Evolutionary conservation across 805 yeast genomes (phyloP), one percentile per base, ranked within the genome.

Genomic region (Nakazawaea pomicola): DNA sequence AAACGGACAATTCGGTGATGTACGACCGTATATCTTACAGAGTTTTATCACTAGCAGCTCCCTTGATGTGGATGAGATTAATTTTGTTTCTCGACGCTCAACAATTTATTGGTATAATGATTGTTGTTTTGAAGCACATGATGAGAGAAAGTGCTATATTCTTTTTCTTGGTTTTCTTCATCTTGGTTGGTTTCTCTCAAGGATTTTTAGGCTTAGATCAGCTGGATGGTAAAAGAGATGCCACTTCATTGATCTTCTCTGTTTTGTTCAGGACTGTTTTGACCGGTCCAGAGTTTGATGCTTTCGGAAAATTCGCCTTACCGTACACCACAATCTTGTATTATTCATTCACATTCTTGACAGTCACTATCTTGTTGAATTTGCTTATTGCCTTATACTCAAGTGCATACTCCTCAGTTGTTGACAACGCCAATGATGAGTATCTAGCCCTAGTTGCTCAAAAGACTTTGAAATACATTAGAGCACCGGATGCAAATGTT

Each of bases 401-500:
- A 23, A 82, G 87, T 36, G 93, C 95, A 0, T 88, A 88, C 55
- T 80, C 84, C 33, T 76, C 76, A 41, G 87, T 88, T 48, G 83
- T 81, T 38, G 91, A 77, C 35, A 85, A 87, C 64, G 88, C 95
- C 1, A 76, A 82, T 15, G 87, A 84, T 54, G 95, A 88, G 57
- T 88, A 82, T 55, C 73, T 87, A 67, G 95, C 95, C 0, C 70
- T 86, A 40, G 84, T 84, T 49, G 85, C 95, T 4, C 83, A 83
- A 47, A 86, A 88, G 66, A 86, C 95, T 0, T 69, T 88, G 50
- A 71, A 90, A 46, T 88, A 83, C 56, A 78, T 87, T 40, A 71
- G 96, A 51, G 95, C 95, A 0, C 96, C 96, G 0, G 96, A 88
- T 62, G 81, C 78, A 44, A 78, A 83, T 54, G 83, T 87, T 30